Conservation (phyloP, 1,284 basidiomycete species). For the Fomitopsis pinicola region DNA sequence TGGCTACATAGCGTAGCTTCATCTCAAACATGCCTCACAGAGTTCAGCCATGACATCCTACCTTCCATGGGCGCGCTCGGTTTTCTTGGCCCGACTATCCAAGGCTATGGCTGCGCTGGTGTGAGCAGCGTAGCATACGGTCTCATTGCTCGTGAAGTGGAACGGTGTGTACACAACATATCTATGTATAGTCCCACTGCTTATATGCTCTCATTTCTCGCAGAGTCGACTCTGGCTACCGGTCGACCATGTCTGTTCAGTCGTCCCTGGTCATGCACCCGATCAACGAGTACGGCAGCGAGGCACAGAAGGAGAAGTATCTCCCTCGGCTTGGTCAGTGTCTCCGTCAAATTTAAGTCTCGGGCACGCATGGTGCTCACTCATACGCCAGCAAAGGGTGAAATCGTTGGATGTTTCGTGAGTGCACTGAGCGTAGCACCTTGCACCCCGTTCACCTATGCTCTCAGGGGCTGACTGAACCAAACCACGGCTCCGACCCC, state of each 20-base stretch:
- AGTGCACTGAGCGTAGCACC: conserved; percentile 26
- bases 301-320: conserved; percentile 90
- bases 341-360: not conserved
- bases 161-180: conserved; percentile 50
- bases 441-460: not conserved
- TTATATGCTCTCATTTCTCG: not conserved
- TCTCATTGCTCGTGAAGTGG: conserved; percentile 90
- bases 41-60: conserved; percentile 77
- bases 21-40: conserved; percentile 36
- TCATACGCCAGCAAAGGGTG: conserved; percentile 63
- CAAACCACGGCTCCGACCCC: conserved; percentile 95
- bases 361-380: conserved; percentile 4
- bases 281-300: conserved; percentile 88
- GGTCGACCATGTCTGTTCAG: conserved; percentile 95
- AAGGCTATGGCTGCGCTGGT: conserved; percentile 96
- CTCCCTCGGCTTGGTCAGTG: conserved; percentile 72
- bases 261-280: conserved; percentile 98
- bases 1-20: not conserved
- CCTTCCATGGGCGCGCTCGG: conserved; percentile 94
- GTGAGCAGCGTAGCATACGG: conserved; percentile 90
- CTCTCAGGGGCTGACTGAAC: conserved; percentile 84
- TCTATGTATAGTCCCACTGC: not conserved
- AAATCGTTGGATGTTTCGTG: conserved; percentile 91
- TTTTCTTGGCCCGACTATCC: conserved; percentile 86
- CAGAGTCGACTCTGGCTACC: conserved; percentile 94